These are phyloP conservation scores for Hypoxylon fuscum DNA, from an alignment of 495 filamentous ascomycete genomes.

Conservation along the genomic window DNA sequence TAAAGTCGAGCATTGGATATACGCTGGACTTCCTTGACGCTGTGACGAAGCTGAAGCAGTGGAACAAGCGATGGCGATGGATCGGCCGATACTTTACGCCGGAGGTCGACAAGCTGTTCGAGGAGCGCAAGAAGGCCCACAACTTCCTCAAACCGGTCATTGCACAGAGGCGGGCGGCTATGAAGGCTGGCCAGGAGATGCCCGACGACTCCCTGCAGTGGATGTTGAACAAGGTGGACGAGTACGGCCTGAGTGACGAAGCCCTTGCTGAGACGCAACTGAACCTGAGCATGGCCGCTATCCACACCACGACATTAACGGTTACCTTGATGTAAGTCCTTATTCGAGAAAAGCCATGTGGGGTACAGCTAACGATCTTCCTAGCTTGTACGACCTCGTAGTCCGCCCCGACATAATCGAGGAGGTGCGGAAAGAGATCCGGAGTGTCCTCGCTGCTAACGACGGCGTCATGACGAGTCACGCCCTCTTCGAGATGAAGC, in stretches of 20 bases:
- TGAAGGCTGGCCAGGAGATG: slow-evolving; percentile 31
- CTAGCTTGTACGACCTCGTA: slow-evolving; percentile 52
- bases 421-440: slow-evolving; percentile 42
- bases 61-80: slow-evolving; percentile 44
- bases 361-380: neutral
- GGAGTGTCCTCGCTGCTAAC: slow-evolving; percentile 28
- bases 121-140: slow-evolving; percentile 40
- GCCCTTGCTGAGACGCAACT: slow-evolving; percentile 49
- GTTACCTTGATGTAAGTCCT: slow-evolving; percentile 36
- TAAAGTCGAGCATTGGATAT: slow-evolving; percentile 65
- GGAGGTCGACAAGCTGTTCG: slow-evolving; percentile 41
- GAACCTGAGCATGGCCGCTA: slow-evolving; percentile 43
- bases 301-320: slow-evolving; percentile 46
- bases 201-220: slow-evolving; percentile 53
- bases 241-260: slow-evolving; percentile 25
- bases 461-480: slow-evolving; percentile 41
- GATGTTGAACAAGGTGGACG: slow-evolving; percentile 45
- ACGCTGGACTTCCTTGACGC: slow-evolving; percentile 59
- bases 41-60: slow-evolving; percentile 39
- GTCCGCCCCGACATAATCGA: slow-evolving; percentile 41
- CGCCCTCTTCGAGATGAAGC: slow-evolving; percentile 43
- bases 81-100: slow-evolving; percentile 45
- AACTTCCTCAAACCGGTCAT: slow-evolving; percentile 46
- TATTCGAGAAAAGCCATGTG: too few relatives aligned
- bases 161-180: slow-evolving; percentile 25